phyloP scores from a whole-genome alignment of 2,329 filamentous ascomycete species.

The Venturia effusa region DNA sequence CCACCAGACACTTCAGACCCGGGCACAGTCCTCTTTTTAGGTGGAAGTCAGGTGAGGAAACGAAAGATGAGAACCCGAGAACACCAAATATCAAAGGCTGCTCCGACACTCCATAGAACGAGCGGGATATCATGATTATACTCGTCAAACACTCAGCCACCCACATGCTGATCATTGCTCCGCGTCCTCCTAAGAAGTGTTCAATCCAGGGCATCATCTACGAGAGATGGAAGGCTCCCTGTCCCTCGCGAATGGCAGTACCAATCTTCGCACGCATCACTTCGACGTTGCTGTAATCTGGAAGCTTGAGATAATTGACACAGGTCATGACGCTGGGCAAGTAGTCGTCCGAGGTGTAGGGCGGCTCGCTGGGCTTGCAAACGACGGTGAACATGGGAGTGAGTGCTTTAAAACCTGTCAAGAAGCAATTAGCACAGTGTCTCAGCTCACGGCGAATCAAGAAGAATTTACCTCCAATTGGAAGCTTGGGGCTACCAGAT shows the following conservation, averaged over 20 bases:
- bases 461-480: conserved; percentile 72
- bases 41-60: background rate
- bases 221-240: conserved; percentile 94
- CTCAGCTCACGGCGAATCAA: background rate
- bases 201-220: conserved; percentile 30
- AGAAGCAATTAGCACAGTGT: conserved; percentile 6
- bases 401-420: conserved; percentile 81
- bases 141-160: background rate
- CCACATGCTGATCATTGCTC: background rate
- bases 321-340: conserved; percentile 99
- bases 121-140: conserved; percentile 2
- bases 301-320: conserved; percentile 96
- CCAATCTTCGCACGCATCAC: conserved; percentile 68
- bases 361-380: conserved; percentile 94
- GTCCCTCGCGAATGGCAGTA: conserved; percentile 85
- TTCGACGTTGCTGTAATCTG: conserved; percentile 76
- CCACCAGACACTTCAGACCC: background rate
- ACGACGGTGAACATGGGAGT: conserved; percentile 99
- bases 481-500: conserved; percentile 93
- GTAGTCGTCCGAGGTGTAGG: conserved; percentile 90
- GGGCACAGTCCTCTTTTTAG: background rate
- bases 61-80: background rate
- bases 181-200: background rate
- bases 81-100: background rate
- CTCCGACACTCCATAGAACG: background rate